Base-by-base conservation (phyloP, 2,329 filamentous ascomycete species). In the Penicillium freii region DNA sequence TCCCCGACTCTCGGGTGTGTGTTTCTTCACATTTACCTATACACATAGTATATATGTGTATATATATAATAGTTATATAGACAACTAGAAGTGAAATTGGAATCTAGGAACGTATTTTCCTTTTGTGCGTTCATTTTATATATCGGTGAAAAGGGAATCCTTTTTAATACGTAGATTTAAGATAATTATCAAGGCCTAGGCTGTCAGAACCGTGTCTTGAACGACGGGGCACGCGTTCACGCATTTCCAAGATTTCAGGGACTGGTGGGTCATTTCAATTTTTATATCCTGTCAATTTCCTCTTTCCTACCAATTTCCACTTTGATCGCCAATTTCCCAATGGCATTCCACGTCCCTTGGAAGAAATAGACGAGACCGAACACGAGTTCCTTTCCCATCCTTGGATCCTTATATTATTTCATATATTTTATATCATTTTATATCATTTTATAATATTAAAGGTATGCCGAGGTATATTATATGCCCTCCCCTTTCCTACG, bases 161-260 rank as follows among this genome's bases (percentile, higher is more conserved):
- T n/a, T n/a, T n/a, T n/a, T n/a, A n/a, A n/a, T n/a, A n/a, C n/a
- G n/a, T n/a, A 31, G 15, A 43, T 47, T 47, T 48, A 38, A 49
- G 46, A 49, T 49, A 34, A 34, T 34, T n/a, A 8, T 38, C 36
- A 38, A 38, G 36, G 17, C n/a, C 34, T 13, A 25, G 25, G 31
- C 40, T 46, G 47, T 46, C 13, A 42, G 25, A 46, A 44, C 39
- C 42, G 8, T 39, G 8, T 36, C 34, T 36, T 36, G 53, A 62
- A 62, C 60, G 60, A 62, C 60, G 58, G 58, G 60, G 54, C 43
- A 55, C 44, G 25, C 21, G 39, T 43, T 44, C 51, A 52, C 51
- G 53, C 36, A 54, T 59, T 57, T 43, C 53, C 54, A 51, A 63
- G 59, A 62, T 63, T 64, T 65, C 62, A 65, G 63, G 63, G 63